Evolutionary conservation across 2,329 filamentous ascomycete genomes (phyloP).

Genomic region (Periconia digitata): DNA sequence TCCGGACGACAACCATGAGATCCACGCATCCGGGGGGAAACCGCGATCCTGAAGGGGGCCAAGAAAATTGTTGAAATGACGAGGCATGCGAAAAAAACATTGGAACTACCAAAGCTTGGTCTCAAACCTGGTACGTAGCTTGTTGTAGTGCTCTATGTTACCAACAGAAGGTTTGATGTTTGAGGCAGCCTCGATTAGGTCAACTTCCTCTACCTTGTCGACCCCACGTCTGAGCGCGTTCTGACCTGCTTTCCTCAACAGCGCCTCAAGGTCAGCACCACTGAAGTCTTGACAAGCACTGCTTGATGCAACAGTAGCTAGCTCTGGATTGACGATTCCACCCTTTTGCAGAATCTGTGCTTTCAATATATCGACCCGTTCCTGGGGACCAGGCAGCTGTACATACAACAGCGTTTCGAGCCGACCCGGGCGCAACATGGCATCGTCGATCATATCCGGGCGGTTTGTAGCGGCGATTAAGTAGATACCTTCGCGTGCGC

Average conservation of each 20-base stretch:
- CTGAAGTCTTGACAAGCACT: slow-evolving; percentile 76
- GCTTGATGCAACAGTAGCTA: slow-evolving; percentile 64
- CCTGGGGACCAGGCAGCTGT: slow-evolving; percentile 75
- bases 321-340: slow-evolving; percentile 54
- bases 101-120: slow-evolving; percentile 21
- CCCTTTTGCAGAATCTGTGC: slow-evolving; percentile 58
- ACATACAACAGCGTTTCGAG: slow-evolving; percentile 88
- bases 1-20: no score
- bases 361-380: slow-evolving; percentile 81
- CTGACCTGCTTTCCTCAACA: slow-evolving; percentile 62
- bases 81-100: not conserved
- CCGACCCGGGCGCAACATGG: slow-evolving; percentile 88
- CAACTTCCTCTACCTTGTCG: slow-evolving; percentile 50
- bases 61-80: no score
- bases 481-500: slow-evolving; percentile 80
- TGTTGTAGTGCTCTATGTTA: slow-evolving; percentile 60
- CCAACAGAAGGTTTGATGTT: slow-evolving; percentile 56
- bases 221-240: slow-evolving; percentile 53
- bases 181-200: slow-evolving; percentile 48
- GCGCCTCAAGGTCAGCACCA: slow-evolving; percentile 63
- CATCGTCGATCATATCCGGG: slow-evolving; percentile 93
- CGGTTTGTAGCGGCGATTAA: slow-evolving; percentile 94
- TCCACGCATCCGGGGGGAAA: no score
- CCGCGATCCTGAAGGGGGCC: not conserved
- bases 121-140: slow-evolving; percentile 52